Evolutionary conservation across 2,329 filamentous ascomycete genomes (phyloP).

Genomic region (Cladosporium sp.): DNA sequence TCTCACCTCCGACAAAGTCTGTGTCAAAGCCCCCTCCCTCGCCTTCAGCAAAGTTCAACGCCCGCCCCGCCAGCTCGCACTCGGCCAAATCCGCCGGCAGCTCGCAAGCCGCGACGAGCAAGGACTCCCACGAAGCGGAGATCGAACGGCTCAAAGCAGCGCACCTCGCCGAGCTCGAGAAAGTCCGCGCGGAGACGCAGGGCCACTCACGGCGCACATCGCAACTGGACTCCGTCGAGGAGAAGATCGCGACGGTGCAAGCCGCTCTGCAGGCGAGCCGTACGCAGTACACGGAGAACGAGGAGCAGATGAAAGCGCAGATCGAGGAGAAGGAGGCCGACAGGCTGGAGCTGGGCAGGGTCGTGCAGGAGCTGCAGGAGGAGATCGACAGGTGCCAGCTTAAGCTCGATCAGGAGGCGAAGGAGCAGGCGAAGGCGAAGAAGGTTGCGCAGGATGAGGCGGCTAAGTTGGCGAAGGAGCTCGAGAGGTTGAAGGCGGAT

Average conservation of each 20-base stretch:
- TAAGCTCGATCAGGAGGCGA: constrained; percentile 28
- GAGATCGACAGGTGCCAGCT: constrained; percentile 31
- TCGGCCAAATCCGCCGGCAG: not conserved
- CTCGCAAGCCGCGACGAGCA: constrained; percentile 10
- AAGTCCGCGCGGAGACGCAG: constrained; percentile 20
- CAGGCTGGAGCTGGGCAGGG: constrained; percentile 24
- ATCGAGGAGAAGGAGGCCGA: constrained; percentile 27
- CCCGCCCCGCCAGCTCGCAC: not conserved
- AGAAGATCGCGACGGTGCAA: constrained; percentile 24
- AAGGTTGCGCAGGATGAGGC: constrained; percentile 17
- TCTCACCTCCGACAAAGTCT: not conserved
- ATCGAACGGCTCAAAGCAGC: constrained; percentile 17
- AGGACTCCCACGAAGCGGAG: constrained; percentile 16
- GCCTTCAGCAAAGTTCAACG: not conserved
- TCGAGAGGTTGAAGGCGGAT: constrained; percentile 22
- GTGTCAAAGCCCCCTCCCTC: not conserved
- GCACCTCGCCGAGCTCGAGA: constrained; percentile 20
- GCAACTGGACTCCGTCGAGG: constrained; percentile 29
- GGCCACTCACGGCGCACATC: constrained; percentile 22
- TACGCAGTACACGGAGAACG: constrained; percentile 22
- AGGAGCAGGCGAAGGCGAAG: constrained; percentile 26
- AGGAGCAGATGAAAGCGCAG: constrained; percentile 25
- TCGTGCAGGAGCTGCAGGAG: constrained; percentile 28
- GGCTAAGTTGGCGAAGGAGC: constrained; percentile 15
- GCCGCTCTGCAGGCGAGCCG: constrained; percentile 5